phyloP scores from a whole-genome alignment of 1,139 yeast species.

The Geotrichum histeridarum region DNA sequence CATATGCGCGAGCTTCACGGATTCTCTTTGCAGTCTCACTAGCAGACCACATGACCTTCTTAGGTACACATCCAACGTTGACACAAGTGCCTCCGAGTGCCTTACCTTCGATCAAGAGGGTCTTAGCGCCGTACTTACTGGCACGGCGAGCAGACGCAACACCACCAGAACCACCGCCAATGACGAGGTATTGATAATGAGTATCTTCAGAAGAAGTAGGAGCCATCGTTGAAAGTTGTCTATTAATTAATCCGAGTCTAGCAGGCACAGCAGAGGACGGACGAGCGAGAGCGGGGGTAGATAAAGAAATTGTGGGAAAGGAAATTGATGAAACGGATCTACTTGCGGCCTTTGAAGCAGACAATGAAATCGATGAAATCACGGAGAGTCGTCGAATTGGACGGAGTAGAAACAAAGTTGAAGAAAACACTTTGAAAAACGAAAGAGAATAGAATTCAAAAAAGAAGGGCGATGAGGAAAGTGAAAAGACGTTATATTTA shows the following conservation, averaged over 20 bases:
- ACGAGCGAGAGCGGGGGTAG: neutral
- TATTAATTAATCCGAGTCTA: conserved; percentile 2
- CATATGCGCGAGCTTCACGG: conserved; percentile 73
- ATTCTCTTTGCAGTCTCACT: conserved; percentile 77
- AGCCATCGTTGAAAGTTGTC: conserved; percentile 43
- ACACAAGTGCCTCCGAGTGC: conserved; percentile 96
- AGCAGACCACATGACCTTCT: conserved; percentile 98
- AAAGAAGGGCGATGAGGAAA: neutral
- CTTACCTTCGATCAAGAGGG: conserved; percentile 72
- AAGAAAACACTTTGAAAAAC: conserved; percentile 13
- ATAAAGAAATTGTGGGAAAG: neutral
- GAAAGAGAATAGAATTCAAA: neutral
- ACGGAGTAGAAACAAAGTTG: neutral
- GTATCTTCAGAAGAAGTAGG: conserved; percentile 41
- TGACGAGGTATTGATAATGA: conserved; percentile 85
- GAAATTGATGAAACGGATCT: conserved; percentile 1
- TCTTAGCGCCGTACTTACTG: conserved; percentile 86
- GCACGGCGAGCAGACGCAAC: conserved; percentile 97
- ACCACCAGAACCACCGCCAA: conserved; percentile 99
- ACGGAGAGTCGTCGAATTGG: conserved; percentile 8
- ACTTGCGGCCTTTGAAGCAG: neutral
- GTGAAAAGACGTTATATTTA: too few species aligned
- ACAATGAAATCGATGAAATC: neutral
- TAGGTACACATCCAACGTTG: conserved; percentile 98
- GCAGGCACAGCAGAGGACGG: neutral